These are phyloP conservation scores for Rhodotorula paludigena DNA, from an alignment of 768 basidiomycete species.

Conservation along the genomic window DNA sequence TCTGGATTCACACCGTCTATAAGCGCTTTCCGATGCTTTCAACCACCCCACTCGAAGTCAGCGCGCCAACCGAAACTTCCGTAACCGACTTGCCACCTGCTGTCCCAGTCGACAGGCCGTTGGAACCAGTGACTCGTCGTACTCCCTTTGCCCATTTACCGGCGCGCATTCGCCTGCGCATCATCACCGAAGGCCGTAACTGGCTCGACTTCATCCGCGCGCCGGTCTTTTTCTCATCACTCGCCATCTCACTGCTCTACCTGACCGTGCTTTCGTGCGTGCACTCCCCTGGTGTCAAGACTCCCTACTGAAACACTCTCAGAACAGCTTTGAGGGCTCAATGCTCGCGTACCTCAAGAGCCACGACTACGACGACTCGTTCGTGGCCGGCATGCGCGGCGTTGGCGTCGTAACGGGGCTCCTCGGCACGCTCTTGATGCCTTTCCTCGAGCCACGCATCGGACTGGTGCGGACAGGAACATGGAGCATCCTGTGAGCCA, in stretches of 20 bases:
- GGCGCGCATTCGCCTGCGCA: not conserved
- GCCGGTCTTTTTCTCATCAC: constrained; percentile 51
- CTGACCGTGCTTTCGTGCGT: constrained; percentile 50
- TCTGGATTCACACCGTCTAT: constrained; percentile 52
- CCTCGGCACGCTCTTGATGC: constrained; percentile 53
- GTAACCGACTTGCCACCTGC: not conserved
- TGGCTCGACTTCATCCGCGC: constrained; percentile 51
- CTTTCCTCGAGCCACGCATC: constrained; percentile 50
- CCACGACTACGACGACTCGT: constrained; percentile 52
- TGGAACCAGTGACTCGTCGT: no score
- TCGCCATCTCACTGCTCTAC: constrained; percentile 53
- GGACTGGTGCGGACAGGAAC: constrained; percentile 54
- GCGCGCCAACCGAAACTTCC: not conserved
- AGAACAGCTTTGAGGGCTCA: constrained; percentile 53
- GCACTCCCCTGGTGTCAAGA: not conserved
- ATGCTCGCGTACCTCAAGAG: constrained; percentile 56
- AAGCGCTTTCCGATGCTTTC: constrained; percentile 48
- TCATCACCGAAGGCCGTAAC: constrained; percentile 34
- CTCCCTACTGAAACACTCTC: not conserved
- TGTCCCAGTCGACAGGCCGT: not conserved
- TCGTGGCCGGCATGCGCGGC: constrained; percentile 55
- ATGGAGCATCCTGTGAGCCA: constrained; percentile 54
- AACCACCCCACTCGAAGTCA: no score
- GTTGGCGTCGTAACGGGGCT: constrained; percentile 50
- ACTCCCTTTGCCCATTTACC: not conserved